phyloP scores from a whole-genome alignment of 306 rosid genomes.

The Cicer judaicum region DNA sequence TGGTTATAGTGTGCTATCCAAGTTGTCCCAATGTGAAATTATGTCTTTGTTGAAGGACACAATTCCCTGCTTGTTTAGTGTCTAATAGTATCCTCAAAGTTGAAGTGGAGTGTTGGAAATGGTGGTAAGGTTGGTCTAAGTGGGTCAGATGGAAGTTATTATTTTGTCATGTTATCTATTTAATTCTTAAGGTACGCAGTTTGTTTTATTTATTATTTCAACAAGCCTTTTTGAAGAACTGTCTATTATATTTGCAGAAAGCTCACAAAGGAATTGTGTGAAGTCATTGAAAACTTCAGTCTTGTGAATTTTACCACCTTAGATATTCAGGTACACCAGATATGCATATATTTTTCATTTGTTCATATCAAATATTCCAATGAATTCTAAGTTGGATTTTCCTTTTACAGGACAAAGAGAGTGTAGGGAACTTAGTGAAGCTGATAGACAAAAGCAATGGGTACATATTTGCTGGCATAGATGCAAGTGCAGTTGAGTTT shows the following conservation, averaged over 20 bases:
- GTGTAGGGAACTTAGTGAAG: constrained; percentile 90
- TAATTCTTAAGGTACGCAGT: background rate
- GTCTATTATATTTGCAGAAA: constrained; percentile 66
- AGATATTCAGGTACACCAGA: constrained; percentile 79
- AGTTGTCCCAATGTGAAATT: constrained; percentile 29
- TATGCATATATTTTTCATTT: constrained; percentile 10
- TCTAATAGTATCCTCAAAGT: constrained; percentile 21
- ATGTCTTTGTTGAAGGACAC: background rate
- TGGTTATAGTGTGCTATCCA: constrained; percentile 24
- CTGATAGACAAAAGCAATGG: constrained; percentile 87
- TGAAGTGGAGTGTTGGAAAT: constrained; percentile 22
- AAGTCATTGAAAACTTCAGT: constrained; percentile 72
- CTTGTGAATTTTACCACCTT: constrained; percentile 84
- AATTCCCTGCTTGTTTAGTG: constrained; percentile 21
- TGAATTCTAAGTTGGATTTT: constrained; percentile 19
- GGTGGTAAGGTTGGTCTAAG: constrained; percentile 5
- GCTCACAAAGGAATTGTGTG: constrained; percentile 94
- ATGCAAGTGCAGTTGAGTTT: constrained; percentile 87
- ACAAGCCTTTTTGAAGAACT: background rate
- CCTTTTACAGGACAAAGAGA: constrained; percentile 85
- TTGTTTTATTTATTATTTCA: constrained; percentile 5
- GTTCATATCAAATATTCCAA: constrained; percentile 25
- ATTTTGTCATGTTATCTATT: constrained; percentile 29
- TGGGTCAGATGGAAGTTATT: constrained; percentile 23
- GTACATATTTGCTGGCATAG: constrained; percentile 87